phyloP scores from a whole-genome alignment of 1,284 basidiomycete species.

The Cutaneotrichosporon sp. region DNA sequence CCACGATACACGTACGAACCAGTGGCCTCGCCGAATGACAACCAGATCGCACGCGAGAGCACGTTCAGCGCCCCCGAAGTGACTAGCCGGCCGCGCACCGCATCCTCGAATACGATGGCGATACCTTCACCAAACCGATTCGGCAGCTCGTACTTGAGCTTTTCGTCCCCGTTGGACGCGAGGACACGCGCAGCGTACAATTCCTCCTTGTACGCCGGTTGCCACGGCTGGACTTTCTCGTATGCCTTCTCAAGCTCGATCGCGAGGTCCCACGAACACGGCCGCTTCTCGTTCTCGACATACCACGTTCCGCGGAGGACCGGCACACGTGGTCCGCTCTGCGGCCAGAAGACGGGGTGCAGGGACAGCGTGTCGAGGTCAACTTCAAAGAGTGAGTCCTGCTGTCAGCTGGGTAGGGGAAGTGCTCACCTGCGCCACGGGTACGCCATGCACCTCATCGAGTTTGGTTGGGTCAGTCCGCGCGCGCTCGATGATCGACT shows the following conservation, averaged over 20 bases:
- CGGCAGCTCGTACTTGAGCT: constrained; percentile 56
- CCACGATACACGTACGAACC: constrained; percentile 55
- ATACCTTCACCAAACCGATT: constrained; percentile 47
- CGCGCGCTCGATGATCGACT: constrained; percentile 34
- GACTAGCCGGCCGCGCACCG: constrained; percentile 53
- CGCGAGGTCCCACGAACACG: constrained; percentile 55
- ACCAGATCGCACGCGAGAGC: constrained; percentile 49
- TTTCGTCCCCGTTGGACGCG: constrained; percentile 57
- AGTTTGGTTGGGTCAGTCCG: constrained; percentile 40
- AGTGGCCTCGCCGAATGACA: constrained; percentile 47
- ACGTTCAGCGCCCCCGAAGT: constrained; percentile 48
- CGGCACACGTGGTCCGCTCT: constrained; percentile 54
- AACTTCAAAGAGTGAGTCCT: constrained; percentile 55
- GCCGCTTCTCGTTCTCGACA: constrained; percentile 54
- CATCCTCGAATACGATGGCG: constrained; percentile 58
- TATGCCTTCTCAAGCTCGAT: constrained; percentile 58
- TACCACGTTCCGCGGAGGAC: constrained; percentile 59
- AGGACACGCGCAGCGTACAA: constrained; percentile 55
- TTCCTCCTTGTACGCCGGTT: constrained; percentile 57
- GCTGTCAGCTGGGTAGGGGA: constrained; percentile 1
- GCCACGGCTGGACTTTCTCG: constrained; percentile 53
- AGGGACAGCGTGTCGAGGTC: constrained; percentile 48
- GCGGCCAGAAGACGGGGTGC: constrained; percentile 59
- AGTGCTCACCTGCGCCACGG: constrained; percentile 49
- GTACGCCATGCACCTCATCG: constrained; percentile 48